Evolutionary conservation across 2,329 filamentous ascomycete genomes (phyloP).

Genomic region (Calonectria pauciramosa): DNA sequence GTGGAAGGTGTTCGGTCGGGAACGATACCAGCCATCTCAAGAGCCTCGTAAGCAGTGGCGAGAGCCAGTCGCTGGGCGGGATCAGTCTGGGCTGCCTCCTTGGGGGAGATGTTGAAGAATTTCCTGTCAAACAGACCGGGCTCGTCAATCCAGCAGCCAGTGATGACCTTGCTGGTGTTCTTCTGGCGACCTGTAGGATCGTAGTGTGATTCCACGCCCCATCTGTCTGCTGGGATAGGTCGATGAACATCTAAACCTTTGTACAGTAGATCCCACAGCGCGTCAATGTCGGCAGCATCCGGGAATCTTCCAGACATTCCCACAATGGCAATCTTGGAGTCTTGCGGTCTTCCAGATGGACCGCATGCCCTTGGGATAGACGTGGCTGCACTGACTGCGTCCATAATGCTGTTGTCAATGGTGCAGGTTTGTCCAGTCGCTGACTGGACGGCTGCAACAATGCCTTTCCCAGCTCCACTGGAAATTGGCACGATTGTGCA

Average conservation of each 20-base stretch:
- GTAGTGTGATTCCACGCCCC: slow-evolving; percentile 67
- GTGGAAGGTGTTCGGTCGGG: slow-evolving; percentile 74
- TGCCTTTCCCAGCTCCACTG: slow-evolving; percentile 1
- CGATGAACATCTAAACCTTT: slow-evolving; percentile 74
- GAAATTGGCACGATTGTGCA: background rate
- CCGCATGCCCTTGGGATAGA: background rate
- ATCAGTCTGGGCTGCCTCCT: slow-evolving; percentile 59
- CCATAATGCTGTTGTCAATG: background rate
- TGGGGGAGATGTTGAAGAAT: slow-evolving; percentile 80
- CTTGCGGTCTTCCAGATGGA: background rate
- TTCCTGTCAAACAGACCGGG: slow-evolving; percentile 75
- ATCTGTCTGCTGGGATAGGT: slow-evolving; percentile 60
- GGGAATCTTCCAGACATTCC: slow-evolving; percentile 76
- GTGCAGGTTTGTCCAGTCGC: background rate
- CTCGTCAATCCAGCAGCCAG: slow-evolving; percentile 67
- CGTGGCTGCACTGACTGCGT: background rate
- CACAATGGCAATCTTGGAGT: slow-evolving; percentile 64
- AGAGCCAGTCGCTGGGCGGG: slow-evolving; percentile 75
- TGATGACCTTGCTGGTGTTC: slow-evolving; percentile 64
- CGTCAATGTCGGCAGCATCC: slow-evolving; percentile 65
- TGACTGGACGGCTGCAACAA: background rate
- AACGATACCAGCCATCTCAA: slow-evolving; percentile 76
- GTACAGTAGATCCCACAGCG: slow-evolving; percentile 74
- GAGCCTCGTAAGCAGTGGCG: slow-evolving; percentile 75
- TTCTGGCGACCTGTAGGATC: slow-evolving; percentile 40